Evolutionary conservation across 495 filamentous ascomycete species (phyloP), one percentile per base, ranked within the genome.

Genomic region (Bryoglossum gracile): DNA sequence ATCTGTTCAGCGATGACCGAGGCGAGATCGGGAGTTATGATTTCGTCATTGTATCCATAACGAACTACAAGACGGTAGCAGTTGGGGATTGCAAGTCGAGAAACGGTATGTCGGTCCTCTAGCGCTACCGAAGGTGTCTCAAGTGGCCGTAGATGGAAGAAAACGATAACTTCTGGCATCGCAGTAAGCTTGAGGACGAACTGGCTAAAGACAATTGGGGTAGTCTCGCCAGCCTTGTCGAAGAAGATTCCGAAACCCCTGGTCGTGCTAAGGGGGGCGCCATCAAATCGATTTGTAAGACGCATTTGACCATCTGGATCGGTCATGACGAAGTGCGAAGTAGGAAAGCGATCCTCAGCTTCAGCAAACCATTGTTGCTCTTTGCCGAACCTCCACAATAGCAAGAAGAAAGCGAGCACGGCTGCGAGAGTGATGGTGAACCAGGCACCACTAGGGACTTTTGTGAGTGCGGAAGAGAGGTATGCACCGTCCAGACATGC

Each of bases 351-450:
- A 48, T 84, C 80, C 25, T 68, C 68, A 1, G 68, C 71, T 60
- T 87, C 83, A 8, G 81, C 76, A 11, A 56, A 66, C 83, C 83
- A 87, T 57, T 87, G 83, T 46, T 76, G 73, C 43, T 84, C 78
- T 58, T 87, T 86, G 16, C 83, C 83, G 50, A 76, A 86, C 16
- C 83, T 74, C 83, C 83, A 87, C 5, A 86, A 65, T 24, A 84
- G 60, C 46, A 86, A 78, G 18, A 86, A 43, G 19, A 62, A 65
- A 0, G 77, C 64, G 0, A 87, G 66, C 1, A 83, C 53, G 4
- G 65, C 60, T 0, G 80, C 69, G 14, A 86, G 70, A 0, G 74
- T 65, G 8, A 87, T 62, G 0, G 83, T 87, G 48, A 87, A 84
- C 83, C 83, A 87, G 14, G 83, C 83, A 2, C 83, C 83, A 4